These are phyloP conservation scores for Schizochytrium sp. DNA, from an alignment of 108 stramenopile species.

Conservation along the genomic window DNA sequence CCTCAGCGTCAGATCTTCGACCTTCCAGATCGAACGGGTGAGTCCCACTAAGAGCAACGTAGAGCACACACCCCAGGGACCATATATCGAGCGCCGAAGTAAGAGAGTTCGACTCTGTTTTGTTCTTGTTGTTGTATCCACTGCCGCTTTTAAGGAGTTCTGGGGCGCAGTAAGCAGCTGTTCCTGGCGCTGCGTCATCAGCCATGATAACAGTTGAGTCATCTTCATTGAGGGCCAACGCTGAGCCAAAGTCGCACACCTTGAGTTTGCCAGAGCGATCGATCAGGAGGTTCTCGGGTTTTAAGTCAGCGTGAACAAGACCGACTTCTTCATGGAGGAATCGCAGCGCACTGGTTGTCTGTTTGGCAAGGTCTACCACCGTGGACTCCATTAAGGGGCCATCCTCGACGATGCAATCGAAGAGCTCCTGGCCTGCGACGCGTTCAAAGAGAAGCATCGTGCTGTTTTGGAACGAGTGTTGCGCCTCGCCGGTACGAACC, in stretches of 20 bases:
- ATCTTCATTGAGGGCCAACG: not conserved
- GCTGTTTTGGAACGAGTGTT: not conserved
- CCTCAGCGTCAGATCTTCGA: not conserved
- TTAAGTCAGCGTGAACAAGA: slow-evolving; percentile 18
- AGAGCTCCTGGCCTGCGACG: not conserved
- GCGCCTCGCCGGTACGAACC: not conserved
- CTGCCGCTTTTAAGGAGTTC: not conserved
- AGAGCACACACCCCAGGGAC: slow-evolving; percentile 34
- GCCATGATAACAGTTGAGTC: not conserved
- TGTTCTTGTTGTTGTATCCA: not conserved
- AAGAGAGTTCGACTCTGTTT: not conserved
- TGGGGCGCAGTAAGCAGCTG: slow-evolving; percentile 50
- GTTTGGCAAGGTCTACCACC: not conserved
- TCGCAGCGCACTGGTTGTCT: not conserved
- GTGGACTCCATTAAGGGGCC: not conserved
- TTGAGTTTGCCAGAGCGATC: not conserved
- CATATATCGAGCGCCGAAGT: slow-evolving; percentile 45
- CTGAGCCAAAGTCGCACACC: slow-evolving; percentile 45
- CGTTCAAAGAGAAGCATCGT: not conserved
- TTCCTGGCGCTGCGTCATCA: not conserved
- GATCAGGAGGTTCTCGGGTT: slow-evolving; percentile 55
- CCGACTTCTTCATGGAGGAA: slow-evolving; percentile 35
- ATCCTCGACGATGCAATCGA: slow-evolving; percentile 12
- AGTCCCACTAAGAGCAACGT: not conserved
- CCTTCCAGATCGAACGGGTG: slow-evolving; percentile 30